Percentiles rank a stretch among this genome's conserved stretches.
These are phyloP conservation scores for Trametopsis cervina DNA, from an alignment of 768 basidiomycete genomes.

Conservation along the genomic window DNA sequence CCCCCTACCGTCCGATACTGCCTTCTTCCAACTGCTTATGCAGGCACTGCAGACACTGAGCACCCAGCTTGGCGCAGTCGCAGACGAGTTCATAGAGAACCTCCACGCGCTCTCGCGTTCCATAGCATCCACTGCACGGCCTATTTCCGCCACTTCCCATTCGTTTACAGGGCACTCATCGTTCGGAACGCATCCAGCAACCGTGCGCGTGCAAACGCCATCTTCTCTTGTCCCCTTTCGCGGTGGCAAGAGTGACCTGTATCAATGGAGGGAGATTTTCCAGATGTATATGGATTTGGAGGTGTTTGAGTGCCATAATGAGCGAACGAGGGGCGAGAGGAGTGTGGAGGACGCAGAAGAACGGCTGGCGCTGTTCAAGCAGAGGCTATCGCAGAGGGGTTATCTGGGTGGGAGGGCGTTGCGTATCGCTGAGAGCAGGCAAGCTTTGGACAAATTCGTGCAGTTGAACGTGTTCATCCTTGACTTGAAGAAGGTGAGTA, in stretches of 20 bases:
- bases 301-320: slow-evolving; percentile 71
- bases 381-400: slow-evolving; percentile 39
- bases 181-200: slow-evolving; percentile 16
- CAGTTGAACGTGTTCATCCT: slow-evolving; percentile 71
- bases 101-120: slow-evolving; percentile 40
- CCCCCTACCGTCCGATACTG: slow-evolving; percentile 70
- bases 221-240: slow-evolving; percentile 4
- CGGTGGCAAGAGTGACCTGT: slow-evolving; percentile 51
- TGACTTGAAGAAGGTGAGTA: slow-evolving; percentile 67
- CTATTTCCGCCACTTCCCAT: slow-evolving; percentile 25
- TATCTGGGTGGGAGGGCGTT: slow-evolving; percentile 38
- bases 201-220: slow-evolving; percentile 16
- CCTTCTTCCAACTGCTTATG: slow-evolving; percentile 73
- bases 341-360: slow-evolving; percentile 63
- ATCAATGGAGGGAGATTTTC: slow-evolving; percentile 88
- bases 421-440: slow-evolving; percentile 39
- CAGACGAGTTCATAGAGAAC: slow-evolving; percentile 40
- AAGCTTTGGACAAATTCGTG: slow-evolving; percentile 42
- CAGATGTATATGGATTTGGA: slow-evolving; percentile 80
- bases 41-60: slow-evolving; percentile 50
- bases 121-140: slow-evolving; percentile 28
- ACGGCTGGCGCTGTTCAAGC: slow-evolving; percentile 62
- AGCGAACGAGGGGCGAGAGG: slow-evolving; percentile 61
- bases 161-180: slow-evolving; percentile 29
- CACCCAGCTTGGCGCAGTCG: slow-evolving; percentile 43